phyloP scores from a whole-genome alignment of 257 asterid genomes.

The Solanum chilense region DNA sequence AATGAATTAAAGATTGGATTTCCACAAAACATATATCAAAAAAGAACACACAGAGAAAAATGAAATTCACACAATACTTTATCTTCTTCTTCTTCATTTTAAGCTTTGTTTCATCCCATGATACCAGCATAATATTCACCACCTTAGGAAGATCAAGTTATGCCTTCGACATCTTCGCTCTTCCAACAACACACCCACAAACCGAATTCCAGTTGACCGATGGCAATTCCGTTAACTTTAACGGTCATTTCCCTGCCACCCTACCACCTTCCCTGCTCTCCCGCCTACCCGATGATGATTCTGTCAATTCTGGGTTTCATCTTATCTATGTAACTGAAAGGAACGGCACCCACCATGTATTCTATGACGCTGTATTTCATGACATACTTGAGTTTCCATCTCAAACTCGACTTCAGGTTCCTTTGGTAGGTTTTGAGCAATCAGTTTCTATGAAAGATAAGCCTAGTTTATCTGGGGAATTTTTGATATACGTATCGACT shows the following conservation, averaged over 20 bases:
- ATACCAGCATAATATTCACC: constrained; percentile 38
- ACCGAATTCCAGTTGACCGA: constrained; percentile 57
- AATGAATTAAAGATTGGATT: not conserved
- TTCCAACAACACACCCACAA: constrained; percentile 14
- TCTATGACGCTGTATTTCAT: constrained; percentile 35
- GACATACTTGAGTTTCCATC: constrained; percentile 14
- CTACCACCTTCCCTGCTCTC: constrained; percentile 28
- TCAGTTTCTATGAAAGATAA: constrained; percentile 65
- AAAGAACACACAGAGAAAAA: not conserved
- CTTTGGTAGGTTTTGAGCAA: constrained; percentile 32
- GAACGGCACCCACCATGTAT: constrained; percentile 46
- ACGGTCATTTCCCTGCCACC: constrained; percentile 55
- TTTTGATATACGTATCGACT: constrained; percentile 67
- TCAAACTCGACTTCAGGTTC: constrained; percentile 29
- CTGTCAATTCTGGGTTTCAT: constrained; percentile 4
- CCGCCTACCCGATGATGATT: not conserved
- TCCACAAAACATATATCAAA: not conserved
- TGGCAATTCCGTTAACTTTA: constrained; percentile 65
- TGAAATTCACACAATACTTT: constrained; percentile 13
- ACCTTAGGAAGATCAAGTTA: constrained; percentile 64
- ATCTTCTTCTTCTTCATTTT: constrained; percentile 2
- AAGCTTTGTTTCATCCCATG: constrained; percentile 5
- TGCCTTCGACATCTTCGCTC: constrained; percentile 60
- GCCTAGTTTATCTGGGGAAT: constrained; percentile 56
- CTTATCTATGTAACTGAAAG: constrained; percentile 75